Evolutionary conservation across 2,329 filamentous ascomycete genomes (phyloP), one percentile per base, ranked within the genome.

Genomic region (Tolypocladium endophyticum): DNA sequence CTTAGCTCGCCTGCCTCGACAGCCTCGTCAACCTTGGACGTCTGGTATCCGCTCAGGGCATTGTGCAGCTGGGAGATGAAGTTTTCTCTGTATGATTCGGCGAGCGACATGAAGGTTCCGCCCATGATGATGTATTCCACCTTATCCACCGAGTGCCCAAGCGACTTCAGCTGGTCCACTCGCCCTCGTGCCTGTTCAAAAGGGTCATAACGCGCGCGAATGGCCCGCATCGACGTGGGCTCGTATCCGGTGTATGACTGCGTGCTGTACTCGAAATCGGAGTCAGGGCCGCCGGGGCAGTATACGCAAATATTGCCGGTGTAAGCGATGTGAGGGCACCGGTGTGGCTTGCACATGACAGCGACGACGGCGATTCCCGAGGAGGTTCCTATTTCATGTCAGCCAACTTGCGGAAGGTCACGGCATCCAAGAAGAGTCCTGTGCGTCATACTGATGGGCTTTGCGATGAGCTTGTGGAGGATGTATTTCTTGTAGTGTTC

Each of bases 51-150:
- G 65, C 92, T 97, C 9, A 99, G 83, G 1, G 94, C 94, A 71
- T 99, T 99, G 77, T 99, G 94, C 57, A 99, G 81, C 70, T 97
- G 93, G 1, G 92, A 88, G 61, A 99, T 96, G 69, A 99, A 99
- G 60, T 90, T 86, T 62, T 99, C 90, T 35, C 94, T 82, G 73
- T 99, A 99, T 30, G 88, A 86, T 68, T 92, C 87, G 11, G 93
- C 83, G 33, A 99, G 77, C 3, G 93, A 97, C 95, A 99, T 99
- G 76, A 99, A 99, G 0, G 94, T 99, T 65, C 94, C 94, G 61
- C 94, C 94, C 94, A 99, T 99, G 72, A 99, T 96, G 71, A 99
- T 99, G 74, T 97, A 99, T 78, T 99, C 94, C 30, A 99, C 94
- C 74, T 99, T 99, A 77, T 99, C 94, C 55, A 99, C 94, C 54